These are phyloP conservation scores for Stenocarpella maydis DNA, from an alignment of 2,329 filamentous ascomycete species.

Conservation along the genomic window DNA sequence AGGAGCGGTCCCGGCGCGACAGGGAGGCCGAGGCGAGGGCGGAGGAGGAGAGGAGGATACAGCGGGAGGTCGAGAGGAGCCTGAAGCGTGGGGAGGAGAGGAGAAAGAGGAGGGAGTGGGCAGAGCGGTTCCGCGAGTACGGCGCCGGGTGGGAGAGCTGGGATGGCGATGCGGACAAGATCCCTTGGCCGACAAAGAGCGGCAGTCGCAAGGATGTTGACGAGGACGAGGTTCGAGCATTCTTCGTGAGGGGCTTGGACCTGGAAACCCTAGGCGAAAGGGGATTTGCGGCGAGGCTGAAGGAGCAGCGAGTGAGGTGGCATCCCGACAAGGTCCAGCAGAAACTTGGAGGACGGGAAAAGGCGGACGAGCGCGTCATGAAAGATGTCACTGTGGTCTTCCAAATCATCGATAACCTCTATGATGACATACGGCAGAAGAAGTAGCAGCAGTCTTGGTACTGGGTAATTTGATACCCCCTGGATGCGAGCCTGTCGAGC, in stretches of 20 bases:
- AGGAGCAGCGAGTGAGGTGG: conserved; percentile 89
- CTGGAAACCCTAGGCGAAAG: conserved; percentile 54
- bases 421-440: conserved; percentile 65
- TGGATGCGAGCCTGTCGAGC: not conserved
- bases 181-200: conserved; percentile 78
- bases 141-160: conserved; percentile 66
- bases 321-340: conserved; percentile 99
- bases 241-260: conserved; percentile 65
- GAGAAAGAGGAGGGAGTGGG: conserved; percentile 61
- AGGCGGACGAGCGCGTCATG: conserved; percentile 76
- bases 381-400: conserved; percentile 88
- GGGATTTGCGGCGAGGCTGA: conserved; percentile 64
- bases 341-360: conserved; percentile 75
- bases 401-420: conserved; percentile 85
- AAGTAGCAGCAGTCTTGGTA: conserved; percentile 39
- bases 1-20: conserved; percentile 70
- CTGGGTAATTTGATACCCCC: not conserved
- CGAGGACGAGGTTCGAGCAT: conserved; percentile 69
- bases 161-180: conserved; percentile 51
- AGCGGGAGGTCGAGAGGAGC: conserved; percentile 73
- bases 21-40: conserved; percentile 49
- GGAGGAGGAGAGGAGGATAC: conserved; percentile 55
- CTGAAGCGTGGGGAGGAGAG: conserved; percentile 73
- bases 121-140: conserved; percentile 72
- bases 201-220: conserved; percentile 64